Conservation (phyloP, 192 early-diverging fungal genomes). For the Phlyctochytrium arcticum region DNA sequence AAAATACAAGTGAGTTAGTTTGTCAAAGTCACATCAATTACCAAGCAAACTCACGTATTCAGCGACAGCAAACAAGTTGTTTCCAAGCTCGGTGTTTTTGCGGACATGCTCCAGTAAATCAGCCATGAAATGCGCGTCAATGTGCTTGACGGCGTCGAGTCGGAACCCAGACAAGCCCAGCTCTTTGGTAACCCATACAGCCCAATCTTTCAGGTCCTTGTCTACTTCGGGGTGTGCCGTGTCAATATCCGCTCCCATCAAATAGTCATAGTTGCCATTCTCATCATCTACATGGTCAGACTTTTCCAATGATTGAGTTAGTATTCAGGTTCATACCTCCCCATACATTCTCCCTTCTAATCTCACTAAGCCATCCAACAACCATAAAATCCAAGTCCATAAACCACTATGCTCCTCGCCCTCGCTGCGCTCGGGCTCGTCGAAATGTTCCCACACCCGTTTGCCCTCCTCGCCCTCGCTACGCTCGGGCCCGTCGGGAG, state of each 20-base stretch:
- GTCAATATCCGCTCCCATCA: constrained; percentile 43
- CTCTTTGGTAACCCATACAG: constrained; percentile 21
- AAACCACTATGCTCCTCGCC: too few relatives aligned
- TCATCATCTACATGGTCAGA: constrained; percentile 43
- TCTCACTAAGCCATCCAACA: too few relatives aligned
- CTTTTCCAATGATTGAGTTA: too few relatives aligned
- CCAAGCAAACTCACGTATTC: too few relatives aligned
- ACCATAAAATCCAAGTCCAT: too few relatives aligned
- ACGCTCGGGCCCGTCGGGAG: background rate
- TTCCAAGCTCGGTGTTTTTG: constrained; percentile 1
- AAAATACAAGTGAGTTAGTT: background rate
- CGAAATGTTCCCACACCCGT: background rate
- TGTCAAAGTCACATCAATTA: too few relatives aligned
- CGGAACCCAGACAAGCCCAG: constrained; percentile 20
- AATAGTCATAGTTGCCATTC: constrained; percentile 48
- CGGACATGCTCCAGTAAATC: constrained; percentile 24
- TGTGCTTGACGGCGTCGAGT: constrained; percentile 29
- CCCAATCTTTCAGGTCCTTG: constrained; percentile 19
- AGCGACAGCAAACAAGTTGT: constrained; percentile 21
- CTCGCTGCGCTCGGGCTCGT: too few relatives aligned
- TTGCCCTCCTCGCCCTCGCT: background rate
- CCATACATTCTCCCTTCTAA: too few relatives aligned
- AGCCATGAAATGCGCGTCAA: constrained; percentile 25
- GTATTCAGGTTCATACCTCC: too few relatives aligned
- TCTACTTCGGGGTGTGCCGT: constrained; percentile 14